A percentile compares a stretch with the other conserved stretches of the same genome.
Conservation (phyloP, 148 eudicot species). For the Heliosperma pusillum region DNA sequence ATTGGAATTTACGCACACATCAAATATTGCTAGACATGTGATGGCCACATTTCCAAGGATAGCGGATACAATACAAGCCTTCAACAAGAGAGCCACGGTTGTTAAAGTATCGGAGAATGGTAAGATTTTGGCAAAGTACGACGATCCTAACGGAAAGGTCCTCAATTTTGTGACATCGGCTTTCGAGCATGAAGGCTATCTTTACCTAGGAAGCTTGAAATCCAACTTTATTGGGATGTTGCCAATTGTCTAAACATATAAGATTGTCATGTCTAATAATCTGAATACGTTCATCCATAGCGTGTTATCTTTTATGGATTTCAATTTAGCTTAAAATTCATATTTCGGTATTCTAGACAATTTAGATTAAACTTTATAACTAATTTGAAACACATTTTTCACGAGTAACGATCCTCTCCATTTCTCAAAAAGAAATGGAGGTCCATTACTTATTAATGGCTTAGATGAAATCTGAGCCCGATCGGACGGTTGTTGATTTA, state of each 20-base stretch:
- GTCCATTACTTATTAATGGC: too few relatives aligned
- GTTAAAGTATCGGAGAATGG: conserved; percentile 60
- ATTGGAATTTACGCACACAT: conserved; percentile 45
- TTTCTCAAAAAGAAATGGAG: too few relatives aligned
- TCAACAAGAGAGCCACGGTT: conserved; percentile 44
- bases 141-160: conserved; percentile 61
- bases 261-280: not conserved
- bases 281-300: too few relatives aligned
- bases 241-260: conserved; percentile 6
- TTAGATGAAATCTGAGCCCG: too few relatives aligned
- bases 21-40: conserved; percentile 41
- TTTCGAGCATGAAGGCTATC: conserved; percentile 60
- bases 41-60: conserved; percentile 45
- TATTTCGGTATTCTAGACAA: too few relatives aligned
- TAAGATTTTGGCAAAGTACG: conserved; percentile 43
- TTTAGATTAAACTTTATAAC: too few relatives aligned
- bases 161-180: conserved; percentile 70
- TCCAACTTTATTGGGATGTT: conserved; percentile 66
- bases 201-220: conserved; percentile 65
- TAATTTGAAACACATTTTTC: too few relatives aligned
- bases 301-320: too few relatives aligned
- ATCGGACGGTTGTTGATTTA: too few relatives aligned
- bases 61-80: conserved; percentile 19
- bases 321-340: too few relatives aligned
- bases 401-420: too few relatives aligned